Evolutionary conservation across 768 basidiomycete genomes (phyloP).

Genomic region (Tricholoma sp.): DNA sequence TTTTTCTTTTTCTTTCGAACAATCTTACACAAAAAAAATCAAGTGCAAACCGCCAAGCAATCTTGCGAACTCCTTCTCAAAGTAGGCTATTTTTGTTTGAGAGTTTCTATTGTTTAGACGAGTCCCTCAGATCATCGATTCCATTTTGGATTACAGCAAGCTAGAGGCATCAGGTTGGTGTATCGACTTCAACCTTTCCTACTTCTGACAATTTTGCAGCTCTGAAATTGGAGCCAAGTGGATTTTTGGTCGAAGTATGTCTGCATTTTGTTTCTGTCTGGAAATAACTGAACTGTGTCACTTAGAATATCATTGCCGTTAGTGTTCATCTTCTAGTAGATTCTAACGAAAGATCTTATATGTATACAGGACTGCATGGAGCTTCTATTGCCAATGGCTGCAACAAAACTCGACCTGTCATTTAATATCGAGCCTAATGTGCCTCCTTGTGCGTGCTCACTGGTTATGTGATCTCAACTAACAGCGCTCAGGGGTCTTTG

Average conservation of each 20-base stretch:
- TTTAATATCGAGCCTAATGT: conserved; percentile 68
- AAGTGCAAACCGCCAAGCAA: conserved; percentile 74
- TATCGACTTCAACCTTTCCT: background rate
- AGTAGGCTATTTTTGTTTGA: conserved; percentile 24
- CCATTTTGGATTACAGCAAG: conserved; percentile 76
- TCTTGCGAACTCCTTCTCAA: conserved; percentile 72
- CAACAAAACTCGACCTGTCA: conserved; percentile 68
- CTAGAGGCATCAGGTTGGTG: conserved; percentile 62
- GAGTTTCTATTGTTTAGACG: background rate
- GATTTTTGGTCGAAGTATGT: conserved; percentile 58
- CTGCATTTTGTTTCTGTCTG: background rate
- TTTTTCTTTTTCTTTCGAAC: background rate
- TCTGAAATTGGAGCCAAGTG: conserved; percentile 63
- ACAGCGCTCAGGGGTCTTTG: conserved; percentile 49
- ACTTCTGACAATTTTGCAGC: conserved; percentile 31
- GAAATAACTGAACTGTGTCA: background rate
- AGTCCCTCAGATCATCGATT: conserved; percentile 60
- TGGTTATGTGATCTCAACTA: background rate
- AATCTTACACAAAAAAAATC: background rate
- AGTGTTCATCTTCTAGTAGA: conserved; percentile 12
- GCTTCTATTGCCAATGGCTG: conserved; percentile 67
- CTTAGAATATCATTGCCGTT: conserved; percentile 62
- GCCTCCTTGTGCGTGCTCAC: conserved; percentile 45
- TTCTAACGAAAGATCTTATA: conserved; percentile 4
- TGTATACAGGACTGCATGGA: conserved; percentile 66